A percentile compares a stretch with the other conserved stretches of the same genome.
Evolutionary conservation across 371 early-diverging fungal species (phyloP).

Genomic region (Lichtheimia corymbifera): DNA sequence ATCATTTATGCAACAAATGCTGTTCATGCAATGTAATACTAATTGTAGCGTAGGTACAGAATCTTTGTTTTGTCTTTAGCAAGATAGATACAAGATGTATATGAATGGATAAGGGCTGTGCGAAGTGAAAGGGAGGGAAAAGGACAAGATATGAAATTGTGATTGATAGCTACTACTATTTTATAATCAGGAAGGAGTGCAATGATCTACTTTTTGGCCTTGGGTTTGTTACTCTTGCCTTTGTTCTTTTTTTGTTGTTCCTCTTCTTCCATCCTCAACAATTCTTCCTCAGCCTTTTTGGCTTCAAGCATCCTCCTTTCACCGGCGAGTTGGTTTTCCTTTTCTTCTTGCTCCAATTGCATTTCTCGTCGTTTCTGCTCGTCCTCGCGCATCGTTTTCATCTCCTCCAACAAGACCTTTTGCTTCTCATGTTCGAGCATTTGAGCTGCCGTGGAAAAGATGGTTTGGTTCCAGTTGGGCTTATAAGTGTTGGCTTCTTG

Average conservation of each 20-base stretch:
- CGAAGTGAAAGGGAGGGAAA: too few species aligned
- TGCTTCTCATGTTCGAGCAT: conserved; percentile 68
- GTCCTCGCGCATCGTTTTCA: conserved; percentile 47
- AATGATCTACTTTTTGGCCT: conserved; percentile 8
- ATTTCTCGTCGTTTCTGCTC: conserved; percentile 35
- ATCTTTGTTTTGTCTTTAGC: too few species aligned
- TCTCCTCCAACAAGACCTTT: conserved; percentile 46
- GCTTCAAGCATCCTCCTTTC: conserved; percentile 24
- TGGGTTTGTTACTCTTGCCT: conserved; percentile 6
- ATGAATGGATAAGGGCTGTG: too few species aligned
- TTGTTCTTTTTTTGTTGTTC: conserved; percentile 12
- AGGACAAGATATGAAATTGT: too few species aligned
- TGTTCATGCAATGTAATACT: too few species aligned
- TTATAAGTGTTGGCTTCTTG: conserved; percentile 82
- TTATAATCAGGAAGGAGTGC: too few species aligned
- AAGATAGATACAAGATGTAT: too few species aligned
- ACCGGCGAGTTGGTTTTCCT: conserved; percentile 3
- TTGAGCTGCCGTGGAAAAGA: conserved; percentile 83
- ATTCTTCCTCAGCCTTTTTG: conserved; percentile 26
- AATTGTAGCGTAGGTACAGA: too few species aligned
- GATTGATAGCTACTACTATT: too few species aligned
- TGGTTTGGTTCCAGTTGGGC: conserved; percentile 83
- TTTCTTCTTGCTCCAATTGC: conserved; percentile 7
- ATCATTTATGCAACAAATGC: too few species aligned
- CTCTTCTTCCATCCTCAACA: conserved; percentile 21